These are phyloP conservation scores for Aspergillus ibericus DNA, from an alignment of 2,329 filamentous ascomycete genomes.

Conservation along the genomic window DNA sequence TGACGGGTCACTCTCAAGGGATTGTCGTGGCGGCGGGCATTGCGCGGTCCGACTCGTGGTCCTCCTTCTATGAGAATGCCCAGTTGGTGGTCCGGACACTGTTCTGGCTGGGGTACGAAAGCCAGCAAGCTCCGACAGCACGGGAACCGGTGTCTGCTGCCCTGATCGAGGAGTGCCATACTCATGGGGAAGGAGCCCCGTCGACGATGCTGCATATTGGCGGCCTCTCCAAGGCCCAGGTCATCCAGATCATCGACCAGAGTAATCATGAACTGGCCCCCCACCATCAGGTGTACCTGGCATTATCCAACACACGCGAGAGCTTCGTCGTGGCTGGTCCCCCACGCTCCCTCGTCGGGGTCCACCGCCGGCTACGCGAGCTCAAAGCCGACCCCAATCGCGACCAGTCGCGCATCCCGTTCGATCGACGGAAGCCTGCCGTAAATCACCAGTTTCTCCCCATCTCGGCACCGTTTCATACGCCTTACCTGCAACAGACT, in stretches of 20 bases:
- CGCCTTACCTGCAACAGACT: conserved; percentile 29
- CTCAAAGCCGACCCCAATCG: background rate
- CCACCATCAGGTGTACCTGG: conserved; percentile 23
- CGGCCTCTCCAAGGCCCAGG: background rate
- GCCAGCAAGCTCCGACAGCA: conserved; percentile 22
- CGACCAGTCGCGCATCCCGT: conserved; percentile 26
- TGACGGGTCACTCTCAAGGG: conserved; percentile 39
- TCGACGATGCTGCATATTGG: conserved; percentile 4
- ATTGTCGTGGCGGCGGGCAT: conserved; percentile 37
- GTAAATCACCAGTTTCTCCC: conserved; percentile 36
- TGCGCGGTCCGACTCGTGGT: conserved; percentile 32
- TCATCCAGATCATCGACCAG: conserved; percentile 13
- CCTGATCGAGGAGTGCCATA: conserved; percentile 15
- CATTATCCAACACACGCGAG: conserved; percentile 31
- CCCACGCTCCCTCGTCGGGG: conserved; percentile 22
- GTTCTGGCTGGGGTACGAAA: conserved; percentile 37
- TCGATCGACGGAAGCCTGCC: conserved; percentile 31
- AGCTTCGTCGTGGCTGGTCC: conserved; percentile 35
- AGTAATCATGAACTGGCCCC: conserved; percentile 27
- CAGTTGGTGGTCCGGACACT: conserved; percentile 31
- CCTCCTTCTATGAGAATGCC: conserved; percentile 28
- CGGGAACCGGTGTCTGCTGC: conserved; percentile 15
- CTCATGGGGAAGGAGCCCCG: background rate
- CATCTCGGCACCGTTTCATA: conserved; percentile 44
- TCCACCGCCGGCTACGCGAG: background rate